Conservation (phyloP, 345 rosid genomes). For the Reutealis trisperma region DNA sequence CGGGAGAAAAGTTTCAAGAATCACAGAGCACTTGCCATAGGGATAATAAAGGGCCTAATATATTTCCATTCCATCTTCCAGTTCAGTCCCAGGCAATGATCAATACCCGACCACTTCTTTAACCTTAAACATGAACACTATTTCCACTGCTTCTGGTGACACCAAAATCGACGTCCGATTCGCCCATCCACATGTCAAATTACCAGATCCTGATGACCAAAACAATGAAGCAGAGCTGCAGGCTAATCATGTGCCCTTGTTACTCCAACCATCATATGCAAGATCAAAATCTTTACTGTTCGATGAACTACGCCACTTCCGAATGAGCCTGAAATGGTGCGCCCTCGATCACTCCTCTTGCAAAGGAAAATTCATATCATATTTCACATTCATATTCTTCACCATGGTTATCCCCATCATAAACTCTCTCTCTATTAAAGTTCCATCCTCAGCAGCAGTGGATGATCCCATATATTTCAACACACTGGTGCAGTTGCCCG, state of each 20-base stretch:
- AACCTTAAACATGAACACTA: background rate
- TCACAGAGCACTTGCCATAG: background rate
- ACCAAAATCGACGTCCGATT: background rate
- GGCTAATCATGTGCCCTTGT: background rate
- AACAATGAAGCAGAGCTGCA: background rate
- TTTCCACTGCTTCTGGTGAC: conserved; percentile 4
- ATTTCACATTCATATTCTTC: conserved; percentile 44
- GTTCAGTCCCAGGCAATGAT: too few species aligned
- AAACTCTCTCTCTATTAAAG: conserved; percentile 33
- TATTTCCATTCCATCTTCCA: background rate
- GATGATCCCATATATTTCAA: conserved; percentile 48
- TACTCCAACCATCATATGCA: conserved; percentile 28
- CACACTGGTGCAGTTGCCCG: conserved; percentile 63
- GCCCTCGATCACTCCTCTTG: conserved; percentile 69
- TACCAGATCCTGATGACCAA: background rate
- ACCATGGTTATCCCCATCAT: conserved; percentile 49
- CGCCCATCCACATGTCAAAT: conserved; percentile 1
- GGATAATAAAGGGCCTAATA: too few species aligned
- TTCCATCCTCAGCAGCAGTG: conserved; percentile 31
- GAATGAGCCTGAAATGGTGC: conserved; percentile 61
- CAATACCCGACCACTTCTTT: too few species aligned
- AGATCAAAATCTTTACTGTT: conserved; percentile 40
- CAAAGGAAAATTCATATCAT: conserved; percentile 50
- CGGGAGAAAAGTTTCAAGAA: background rate
- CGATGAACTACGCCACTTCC: conserved; percentile 55